Evolutionary conservation across 2,329 filamentous ascomycete species (phyloP).

Genomic region (Fusarium hostae): DNA sequence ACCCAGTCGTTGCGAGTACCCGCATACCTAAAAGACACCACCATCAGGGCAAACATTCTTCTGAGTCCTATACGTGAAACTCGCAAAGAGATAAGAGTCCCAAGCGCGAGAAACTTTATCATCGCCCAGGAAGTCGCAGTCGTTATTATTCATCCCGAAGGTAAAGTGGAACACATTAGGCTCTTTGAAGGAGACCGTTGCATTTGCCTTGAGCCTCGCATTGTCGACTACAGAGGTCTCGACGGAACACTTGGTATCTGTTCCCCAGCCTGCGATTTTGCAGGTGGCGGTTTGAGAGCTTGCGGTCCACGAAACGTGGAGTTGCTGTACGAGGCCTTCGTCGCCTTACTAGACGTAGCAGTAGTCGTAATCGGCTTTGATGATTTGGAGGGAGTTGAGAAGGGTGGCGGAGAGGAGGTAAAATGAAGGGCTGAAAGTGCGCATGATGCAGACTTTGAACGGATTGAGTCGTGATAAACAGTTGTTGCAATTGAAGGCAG

Average conservation of each 20-base stretch:
- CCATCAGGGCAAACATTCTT: not conserved
- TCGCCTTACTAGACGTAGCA: not conserved
- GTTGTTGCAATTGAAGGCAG: too few relatives aligned
- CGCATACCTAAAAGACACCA: too few relatives aligned
- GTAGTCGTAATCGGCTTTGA: too few relatives aligned
- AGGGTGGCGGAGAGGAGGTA: not conserved
- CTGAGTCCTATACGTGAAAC: not conserved
- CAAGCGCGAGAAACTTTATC: not conserved
- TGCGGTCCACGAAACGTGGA: not conserved
- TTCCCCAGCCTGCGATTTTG: not conserved
- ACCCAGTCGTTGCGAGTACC: too few relatives aligned
- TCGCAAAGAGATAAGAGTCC: not conserved
- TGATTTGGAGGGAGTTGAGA: too few relatives aligned
- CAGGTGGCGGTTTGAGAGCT: not conserved
- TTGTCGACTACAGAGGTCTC: not conserved
- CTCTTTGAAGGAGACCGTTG: not conserved
- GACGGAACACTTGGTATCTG: not conserved
- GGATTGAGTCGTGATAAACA: too few relatives aligned
- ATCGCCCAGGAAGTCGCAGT: not conserved
- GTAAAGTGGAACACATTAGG: not conserved
- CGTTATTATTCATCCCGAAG: not conserved
- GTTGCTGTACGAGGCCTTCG: not conserved
- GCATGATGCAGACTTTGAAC: not conserved
- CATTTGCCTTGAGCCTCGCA: not conserved
- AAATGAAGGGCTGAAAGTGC: not conserved